Conservation (phyloP, 1,284 basidiomycete species). For the Sporisorium graminicola region DNA sequence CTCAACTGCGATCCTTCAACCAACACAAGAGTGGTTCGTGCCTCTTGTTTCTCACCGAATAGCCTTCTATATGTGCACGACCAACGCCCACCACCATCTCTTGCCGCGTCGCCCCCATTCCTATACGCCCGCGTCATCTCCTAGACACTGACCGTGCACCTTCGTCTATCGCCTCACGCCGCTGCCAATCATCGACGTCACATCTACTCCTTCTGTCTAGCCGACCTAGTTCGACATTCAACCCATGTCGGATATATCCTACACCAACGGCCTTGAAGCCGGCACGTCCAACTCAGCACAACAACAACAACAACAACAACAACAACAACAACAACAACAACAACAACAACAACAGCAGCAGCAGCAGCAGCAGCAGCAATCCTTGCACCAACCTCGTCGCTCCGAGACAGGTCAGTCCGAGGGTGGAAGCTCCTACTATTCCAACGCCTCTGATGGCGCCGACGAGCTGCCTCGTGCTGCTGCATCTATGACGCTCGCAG, state of each 20-base stretch:
- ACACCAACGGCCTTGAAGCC: slow-evolving; percentile 6
- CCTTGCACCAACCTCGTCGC: slow-evolving; percentile 22
- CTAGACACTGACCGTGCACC: neutral
- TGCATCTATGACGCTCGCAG: slow-evolving; percentile 19
- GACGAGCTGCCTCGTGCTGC: slow-evolving; percentile 21
- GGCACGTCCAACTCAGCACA: slow-evolving; percentile 8
- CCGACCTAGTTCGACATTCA: neutral
- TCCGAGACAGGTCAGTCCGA: slow-evolving; percentile 40
- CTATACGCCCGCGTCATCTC: neutral
- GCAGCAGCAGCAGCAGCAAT: neutral
- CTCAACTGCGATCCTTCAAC: neutral
- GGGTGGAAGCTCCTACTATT: slow-evolving; percentile 32
- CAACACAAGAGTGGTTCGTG: neutral
- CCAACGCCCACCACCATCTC: neutral
- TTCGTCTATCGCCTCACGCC: neutral
- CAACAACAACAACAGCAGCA: slow-evolving; percentile 2
- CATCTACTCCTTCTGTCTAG: slow-evolving; percentile 2
- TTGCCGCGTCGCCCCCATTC: neutral
- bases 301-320: neutral
- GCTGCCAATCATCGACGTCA: neutral
- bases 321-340: slow-evolving; percentile 5
- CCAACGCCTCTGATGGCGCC: slow-evolving; percentile 16
- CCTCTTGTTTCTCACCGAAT: neutral
- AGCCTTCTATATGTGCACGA: slow-evolving; percentile 12
- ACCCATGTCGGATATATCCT: slow-evolving; percentile 16